These are phyloP conservation scores for Solanum habrochaites DNA, from an alignment of 257 asterid genomes.

Conservation along the genomic window DNA sequence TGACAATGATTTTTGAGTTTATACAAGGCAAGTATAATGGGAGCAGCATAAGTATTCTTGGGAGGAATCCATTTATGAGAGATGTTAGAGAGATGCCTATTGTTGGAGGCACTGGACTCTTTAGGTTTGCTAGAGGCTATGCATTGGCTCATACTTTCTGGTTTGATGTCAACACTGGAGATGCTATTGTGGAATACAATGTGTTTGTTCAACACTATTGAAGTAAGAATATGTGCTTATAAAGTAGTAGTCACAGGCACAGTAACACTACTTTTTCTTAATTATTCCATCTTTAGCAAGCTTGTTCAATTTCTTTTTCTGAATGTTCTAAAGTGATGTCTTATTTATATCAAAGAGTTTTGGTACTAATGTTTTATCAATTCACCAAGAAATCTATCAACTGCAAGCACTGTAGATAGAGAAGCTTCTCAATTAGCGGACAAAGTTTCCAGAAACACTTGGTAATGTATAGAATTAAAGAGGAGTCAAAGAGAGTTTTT, in stretches of 20 bases:
- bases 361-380: not conserved
- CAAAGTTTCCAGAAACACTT: not conserved
- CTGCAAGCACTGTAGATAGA: not conserved
- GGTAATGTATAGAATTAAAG: not conserved
- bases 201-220: constrained; percentile 35
- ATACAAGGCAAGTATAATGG: constrained; percentile 34
- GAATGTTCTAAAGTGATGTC: not conserved
- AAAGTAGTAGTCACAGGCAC: not conserved
- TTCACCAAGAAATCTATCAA: not conserved
- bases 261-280: not conserved
- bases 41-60: constrained; percentile 37
- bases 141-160: constrained; percentile 33
- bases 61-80: constrained; percentile 30
- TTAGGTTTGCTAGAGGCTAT: constrained; percentile 50
- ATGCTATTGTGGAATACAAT: constrained; percentile 58
- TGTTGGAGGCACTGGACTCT: constrained; percentile 44
- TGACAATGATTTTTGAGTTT: constrained; percentile 33
- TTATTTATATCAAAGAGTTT: not conserved
- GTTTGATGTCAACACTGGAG: constrained; percentile 16
- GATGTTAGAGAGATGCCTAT: constrained; percentile 50
- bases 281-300: not conserved
- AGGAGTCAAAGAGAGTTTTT: not conserved
- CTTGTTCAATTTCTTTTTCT: not conserved
- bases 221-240: not conserved
- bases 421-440: not conserved